These are phyloP conservation scores for Fusarium tupiense DNA, from an alignment of 2,329 filamentous ascomycete genomes.

Conservation along the genomic window DNA sequence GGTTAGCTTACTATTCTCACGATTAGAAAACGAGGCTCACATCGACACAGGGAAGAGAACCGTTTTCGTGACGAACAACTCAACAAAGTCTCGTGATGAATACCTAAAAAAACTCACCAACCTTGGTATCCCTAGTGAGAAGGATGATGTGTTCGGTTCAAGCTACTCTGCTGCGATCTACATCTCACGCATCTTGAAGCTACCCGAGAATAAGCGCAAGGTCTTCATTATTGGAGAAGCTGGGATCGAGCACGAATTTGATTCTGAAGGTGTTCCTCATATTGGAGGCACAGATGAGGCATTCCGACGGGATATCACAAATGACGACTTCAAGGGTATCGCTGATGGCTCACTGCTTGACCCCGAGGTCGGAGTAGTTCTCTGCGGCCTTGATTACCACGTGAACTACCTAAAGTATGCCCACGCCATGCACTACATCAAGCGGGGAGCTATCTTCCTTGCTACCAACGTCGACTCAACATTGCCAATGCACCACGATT, in stretches of 20 bases:
- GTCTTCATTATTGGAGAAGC: slow-evolving; percentile 93
- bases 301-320: slow-evolving; percentile 79
- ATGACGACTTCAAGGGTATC: slow-evolving; percentile 82
- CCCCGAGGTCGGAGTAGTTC: slow-evolving; percentile 87
- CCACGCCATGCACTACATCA: slow-evolving; percentile 86
- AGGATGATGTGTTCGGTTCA: slow-evolving; percentile 95
- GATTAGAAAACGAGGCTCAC: slow-evolving; percentile 13
- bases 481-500: slow-evolving; percentile 79
- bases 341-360: slow-evolving; percentile 82
- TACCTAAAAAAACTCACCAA: slow-evolving; percentile 91
- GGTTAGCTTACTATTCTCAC: slow-evolving; percentile 59
- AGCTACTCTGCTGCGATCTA: slow-evolving; percentile 96
- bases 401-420: slow-evolving; percentile 94
- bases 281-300: slow-evolving; percentile 87
- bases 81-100: slow-evolving; percentile 91
- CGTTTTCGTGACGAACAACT: slow-evolving; percentile 99
- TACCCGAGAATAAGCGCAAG: slow-evolving; percentile 83
- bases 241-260: slow-evolving; percentile 90
- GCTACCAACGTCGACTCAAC: slow-evolving; percentile 95
- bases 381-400: slow-evolving; percentile 92
- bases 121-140: slow-evolving; percentile 80
- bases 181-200: slow-evolving; percentile 89
- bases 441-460: slow-evolving; percentile 83
- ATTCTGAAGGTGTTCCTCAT: slow-evolving; percentile 79
- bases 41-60: slow-evolving; percentile 78